Percentiles rank a stretch among this genome's conserved stretches.
Conservation (phyloP, 2,329 filamentous ascomycete genomes). For the Boeremia exigua region DNA sequence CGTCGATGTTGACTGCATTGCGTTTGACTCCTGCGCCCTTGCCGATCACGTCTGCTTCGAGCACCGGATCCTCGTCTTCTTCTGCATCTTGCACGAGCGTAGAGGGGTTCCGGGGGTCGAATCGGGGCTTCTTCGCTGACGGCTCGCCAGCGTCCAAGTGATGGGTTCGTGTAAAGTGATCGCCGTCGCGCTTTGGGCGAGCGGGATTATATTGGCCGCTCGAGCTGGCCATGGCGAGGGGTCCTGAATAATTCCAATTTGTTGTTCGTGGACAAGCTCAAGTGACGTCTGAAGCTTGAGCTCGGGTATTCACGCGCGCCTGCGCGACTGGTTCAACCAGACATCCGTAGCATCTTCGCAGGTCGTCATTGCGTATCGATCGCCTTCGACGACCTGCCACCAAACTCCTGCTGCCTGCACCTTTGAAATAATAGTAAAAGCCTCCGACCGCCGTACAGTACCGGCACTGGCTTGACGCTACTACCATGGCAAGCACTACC, state of each 20-base stretch:
- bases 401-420: background rate
- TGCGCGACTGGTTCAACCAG: slow-evolving; percentile 27
- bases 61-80: slow-evolving; percentile 75
- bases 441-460: background rate
- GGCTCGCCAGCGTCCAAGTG: slow-evolving; percentile 64
- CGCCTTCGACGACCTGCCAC: slow-evolving; percentile 12
- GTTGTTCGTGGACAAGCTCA: background rate
- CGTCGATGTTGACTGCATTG: slow-evolving; percentile 93
- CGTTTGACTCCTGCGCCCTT: slow-evolving; percentile 77
- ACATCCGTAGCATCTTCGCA: slow-evolving; percentile 26
- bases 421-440: background rate
- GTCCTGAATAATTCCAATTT: background rate
- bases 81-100: slow-evolving; percentile 83
- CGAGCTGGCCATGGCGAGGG: slow-evolving; percentile 35
- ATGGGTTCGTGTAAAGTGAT: slow-evolving; percentile 79
- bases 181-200: slow-evolving; percentile 81
- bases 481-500: slow-evolving; percentile 42
- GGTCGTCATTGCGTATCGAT: slow-evolving; percentile 25
- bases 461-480: background rate
- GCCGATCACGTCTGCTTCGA: slow-evolving; percentile 93
- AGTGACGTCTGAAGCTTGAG: slow-evolving; percentile 17
- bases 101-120: slow-evolving; percentile 93
- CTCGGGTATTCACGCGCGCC: slow-evolving; percentile 2
- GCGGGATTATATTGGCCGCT: slow-evolving; percentile 57
- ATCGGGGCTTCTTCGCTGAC: slow-evolving; percentile 78